Conservation (phyloP, 1,284 basidiomycete genomes). For the Sporisorium graminicola region DNA sequence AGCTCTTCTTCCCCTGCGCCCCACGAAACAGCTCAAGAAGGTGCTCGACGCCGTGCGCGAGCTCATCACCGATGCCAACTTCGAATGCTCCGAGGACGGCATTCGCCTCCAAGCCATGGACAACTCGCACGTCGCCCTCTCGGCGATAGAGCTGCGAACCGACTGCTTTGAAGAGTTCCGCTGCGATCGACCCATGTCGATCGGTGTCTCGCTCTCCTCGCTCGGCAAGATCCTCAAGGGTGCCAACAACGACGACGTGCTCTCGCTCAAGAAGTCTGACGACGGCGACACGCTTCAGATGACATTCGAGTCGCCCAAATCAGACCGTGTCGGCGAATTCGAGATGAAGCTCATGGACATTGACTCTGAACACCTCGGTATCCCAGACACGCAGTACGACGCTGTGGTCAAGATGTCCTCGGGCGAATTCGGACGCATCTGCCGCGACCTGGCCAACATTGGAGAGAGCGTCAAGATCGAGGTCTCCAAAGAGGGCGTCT, state of each 20-base stretch:
- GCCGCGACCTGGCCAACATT: conserved; percentile 89
- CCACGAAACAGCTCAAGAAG: conserved; percentile 62
- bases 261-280: conserved; percentile 91
- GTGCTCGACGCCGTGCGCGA: conserved; percentile 85
- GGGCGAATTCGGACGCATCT: conserved; percentile 89
- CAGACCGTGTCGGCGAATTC: conserved; percentile 95
- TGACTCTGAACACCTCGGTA: conserved; percentile 89
- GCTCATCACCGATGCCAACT: conserved; percentile 96
- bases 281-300: conserved; percentile 90
- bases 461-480: conserved; percentile 97
- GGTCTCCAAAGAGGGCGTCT: conserved; percentile 93
- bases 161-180: conserved; percentile 75
- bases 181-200: conserved; percentile 93
- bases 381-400: conserved; percentile 99
- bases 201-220: conserved; percentile 76
- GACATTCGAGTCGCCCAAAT: conserved; percentile 89
- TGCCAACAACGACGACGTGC: conserved; percentile 94
- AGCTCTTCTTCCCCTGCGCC: no score
- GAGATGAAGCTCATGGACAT: conserved; percentile 99
- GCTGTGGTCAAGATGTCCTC: conserved; percentile 90
- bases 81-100: conserved; percentile 94
- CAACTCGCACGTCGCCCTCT: conserved; percentile 98
- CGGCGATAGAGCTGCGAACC: conserved; percentile 78
- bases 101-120: conserved; percentile 94
- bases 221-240: conserved; percentile 97